These are phyloP conservation scores for Jatropha multifida DNA, from an alignment of 441 rosid genomes.

Conservation along the genomic window DNA sequence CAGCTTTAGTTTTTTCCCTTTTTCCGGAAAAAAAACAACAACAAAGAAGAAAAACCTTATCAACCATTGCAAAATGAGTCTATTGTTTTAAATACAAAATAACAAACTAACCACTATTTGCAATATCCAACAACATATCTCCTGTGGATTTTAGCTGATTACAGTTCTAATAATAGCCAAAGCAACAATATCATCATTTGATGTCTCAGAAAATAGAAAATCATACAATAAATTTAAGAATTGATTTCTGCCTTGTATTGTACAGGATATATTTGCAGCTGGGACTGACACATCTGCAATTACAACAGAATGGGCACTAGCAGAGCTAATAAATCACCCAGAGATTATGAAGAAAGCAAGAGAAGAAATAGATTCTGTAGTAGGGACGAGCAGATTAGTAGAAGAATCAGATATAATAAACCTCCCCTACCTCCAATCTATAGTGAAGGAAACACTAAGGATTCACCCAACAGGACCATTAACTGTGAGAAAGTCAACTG, in stretches of 20 bases:
- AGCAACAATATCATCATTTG: not conserved
- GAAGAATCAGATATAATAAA: conserved; percentile 35
- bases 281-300: conserved; percentile 46
- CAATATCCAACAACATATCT: not conserved
- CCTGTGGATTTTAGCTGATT: not conserved
- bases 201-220: not conserved
- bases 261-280: conserved; percentile 39
- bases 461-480: conserved; percentile 64
- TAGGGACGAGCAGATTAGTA: conserved; percentile 31
- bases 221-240: not conserved
- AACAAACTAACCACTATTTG: too few relatives aligned
- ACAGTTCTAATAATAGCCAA: not conserved
- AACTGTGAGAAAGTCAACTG: conserved; percentile 49
- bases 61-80: too few relatives aligned
- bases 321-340: conserved; percentile 43
- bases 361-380: conserved; percentile 30
- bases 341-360: conserved; percentile 35
- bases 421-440: conserved; percentile 38
- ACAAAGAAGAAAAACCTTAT: too few relatives aligned
- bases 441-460: conserved; percentile 38
- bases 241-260: conserved; percentile 15
- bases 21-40: too few relatives aligned
- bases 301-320: conserved; percentile 42
- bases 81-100: too few relatives aligned
- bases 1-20: too few relatives aligned